These are phyloP conservation scores for Aspergillus sp. DNA, from an alignment of 2,329 filamentous ascomycete genomes.

Conservation along the genomic window DNA sequence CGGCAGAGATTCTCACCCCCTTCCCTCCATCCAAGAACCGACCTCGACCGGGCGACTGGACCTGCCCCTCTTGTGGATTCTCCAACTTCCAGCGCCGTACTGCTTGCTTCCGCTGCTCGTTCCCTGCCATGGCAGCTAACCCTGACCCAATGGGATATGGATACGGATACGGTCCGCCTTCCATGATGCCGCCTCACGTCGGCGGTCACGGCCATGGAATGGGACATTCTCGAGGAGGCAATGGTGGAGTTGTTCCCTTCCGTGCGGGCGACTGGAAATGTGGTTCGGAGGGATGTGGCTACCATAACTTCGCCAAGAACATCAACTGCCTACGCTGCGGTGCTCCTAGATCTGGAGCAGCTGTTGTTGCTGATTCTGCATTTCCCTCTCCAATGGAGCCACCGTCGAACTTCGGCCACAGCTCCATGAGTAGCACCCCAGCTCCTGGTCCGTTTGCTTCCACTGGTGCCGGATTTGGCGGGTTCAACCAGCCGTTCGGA, in stretches of 20 bases:
- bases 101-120: slow-evolving; percentile 97
- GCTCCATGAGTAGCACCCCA: slow-evolving; percentile 80
- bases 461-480: slow-evolving; percentile 66
- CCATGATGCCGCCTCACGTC: slow-evolving; percentile 78
- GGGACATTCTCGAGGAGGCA: slow-evolving; percentile 59
- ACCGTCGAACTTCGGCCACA: slow-evolving; percentile 75
- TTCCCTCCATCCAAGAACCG: slow-evolving; percentile 99
- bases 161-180: slow-evolving; percentile 62
- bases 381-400: slow-evolving; percentile 90
- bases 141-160: slow-evolving; percentile 74
- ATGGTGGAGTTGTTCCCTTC: slow-evolving; percentile 89
- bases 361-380: slow-evolving; percentile 89
- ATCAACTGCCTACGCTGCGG: slow-evolving; percentile 96
- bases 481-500: slow-evolving; percentile 75
- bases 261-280: slow-evolving; percentile 99
- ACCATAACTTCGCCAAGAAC: slow-evolving; percentile 99
- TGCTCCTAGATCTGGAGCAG: slow-evolving; percentile 88
- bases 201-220: slow-evolving; percentile 60
- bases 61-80: slow-evolving; percentile 96
- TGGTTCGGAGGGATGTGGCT: slow-evolving; percentile 92
- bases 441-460: slow-evolving; percentile 75
- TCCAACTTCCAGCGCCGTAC: slow-evolving; percentile 99
- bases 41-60: slow-evolving; percentile 96
- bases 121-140: slow-evolving; percentile 85
- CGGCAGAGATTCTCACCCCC: slow-evolving; percentile 91